phyloP scores from a whole-genome alignment of 2,329 filamentous ascomycete genomes.

The Camillea tinctor region DNA sequence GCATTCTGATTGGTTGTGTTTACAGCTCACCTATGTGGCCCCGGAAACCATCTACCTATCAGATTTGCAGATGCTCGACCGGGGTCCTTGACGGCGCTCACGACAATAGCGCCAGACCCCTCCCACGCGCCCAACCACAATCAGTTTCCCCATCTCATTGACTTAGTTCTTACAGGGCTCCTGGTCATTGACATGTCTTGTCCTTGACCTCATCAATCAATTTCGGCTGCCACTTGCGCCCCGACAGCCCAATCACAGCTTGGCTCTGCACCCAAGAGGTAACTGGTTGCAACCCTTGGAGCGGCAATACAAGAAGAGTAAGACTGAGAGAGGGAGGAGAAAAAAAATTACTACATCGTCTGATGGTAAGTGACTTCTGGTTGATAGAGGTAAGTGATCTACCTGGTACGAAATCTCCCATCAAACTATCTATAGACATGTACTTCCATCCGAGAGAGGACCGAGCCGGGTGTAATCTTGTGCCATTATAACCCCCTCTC shows the following conservation, averaged over 20 bases:
- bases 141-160: constrained; percentile 23
- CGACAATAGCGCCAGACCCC: constrained; percentile 28
- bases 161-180: constrained; percentile 22
- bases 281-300: constrained; percentile 26
- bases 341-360: constrained; percentile 6
- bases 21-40: constrained; percentile 24
- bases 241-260: constrained; percentile 23
- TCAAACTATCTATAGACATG: constrained; percentile 9
- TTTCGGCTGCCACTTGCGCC: constrained; percentile 16
- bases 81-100: constrained; percentile 27
- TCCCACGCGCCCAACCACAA: constrained; percentile 28
- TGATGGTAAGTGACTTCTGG: constrained; percentile 11
- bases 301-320: constrained; percentile 22
- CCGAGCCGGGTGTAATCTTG: background rate
- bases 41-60: constrained; percentile 32
- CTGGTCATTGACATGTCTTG: constrained; percentile 16
- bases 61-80: constrained; percentile 31
- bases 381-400: constrained; percentile 13
- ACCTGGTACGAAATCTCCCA: constrained; percentile 6
- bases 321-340: constrained; percentile 5
- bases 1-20: constrained; percentile 39
- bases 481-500: constrained; percentile 10
- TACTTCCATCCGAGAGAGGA: constrained; percentile 10
- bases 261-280: constrained; percentile 19
- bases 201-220: constrained; percentile 26